A percentile compares a stretch with the other conserved stretches of the same genome.
Conservation (phyloP, 768 basidiomycete genomes). For the Suillus lakei region DNA sequence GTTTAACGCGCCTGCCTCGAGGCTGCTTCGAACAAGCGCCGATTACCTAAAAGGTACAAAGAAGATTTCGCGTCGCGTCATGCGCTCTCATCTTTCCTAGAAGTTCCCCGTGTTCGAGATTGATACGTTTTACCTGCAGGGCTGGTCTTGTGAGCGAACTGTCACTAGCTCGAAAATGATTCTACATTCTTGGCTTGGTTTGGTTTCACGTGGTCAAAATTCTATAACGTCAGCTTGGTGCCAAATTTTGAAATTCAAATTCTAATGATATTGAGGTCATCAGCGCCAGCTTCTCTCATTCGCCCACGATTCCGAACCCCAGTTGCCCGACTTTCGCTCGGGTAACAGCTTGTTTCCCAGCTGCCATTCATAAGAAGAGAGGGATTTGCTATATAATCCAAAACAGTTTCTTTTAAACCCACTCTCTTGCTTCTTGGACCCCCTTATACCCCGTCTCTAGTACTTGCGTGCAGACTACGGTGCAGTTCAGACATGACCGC, state of each 20-base stretch:
- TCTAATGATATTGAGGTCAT: not conserved
- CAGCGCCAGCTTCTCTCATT: not conserved
- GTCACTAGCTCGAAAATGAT: not conserved
- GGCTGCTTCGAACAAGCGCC: constrained; percentile 1
- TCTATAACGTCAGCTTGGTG: not conserved
- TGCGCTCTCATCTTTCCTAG: not conserved
- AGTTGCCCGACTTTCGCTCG: not conserved
- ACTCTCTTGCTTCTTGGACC: not conserved
- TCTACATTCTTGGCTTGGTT: not conserved
- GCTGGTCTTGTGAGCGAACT: not conserved
- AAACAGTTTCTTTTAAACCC: not conserved
- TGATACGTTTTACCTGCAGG: not conserved
- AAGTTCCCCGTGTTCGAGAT: not conserved
- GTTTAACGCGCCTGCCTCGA: not conserved
- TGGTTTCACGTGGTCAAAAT: not conserved
- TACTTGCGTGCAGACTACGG: constrained; percentile 11
- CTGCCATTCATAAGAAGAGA: not conserved
- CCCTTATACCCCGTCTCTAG: constrained; percentile 6
- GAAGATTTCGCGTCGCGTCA: not conserved
- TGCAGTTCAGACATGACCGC: constrained; percentile 25
- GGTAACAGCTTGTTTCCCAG: constrained; percentile 8
- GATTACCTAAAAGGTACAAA: not conserved
- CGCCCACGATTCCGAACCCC: not conserved
- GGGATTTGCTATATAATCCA: constrained; percentile 27
- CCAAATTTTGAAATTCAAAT: not conserved